Base-by-base conservation (phyloP, 768 basidiomycete genomes). In the Leccinum longicurvipes region DNA sequence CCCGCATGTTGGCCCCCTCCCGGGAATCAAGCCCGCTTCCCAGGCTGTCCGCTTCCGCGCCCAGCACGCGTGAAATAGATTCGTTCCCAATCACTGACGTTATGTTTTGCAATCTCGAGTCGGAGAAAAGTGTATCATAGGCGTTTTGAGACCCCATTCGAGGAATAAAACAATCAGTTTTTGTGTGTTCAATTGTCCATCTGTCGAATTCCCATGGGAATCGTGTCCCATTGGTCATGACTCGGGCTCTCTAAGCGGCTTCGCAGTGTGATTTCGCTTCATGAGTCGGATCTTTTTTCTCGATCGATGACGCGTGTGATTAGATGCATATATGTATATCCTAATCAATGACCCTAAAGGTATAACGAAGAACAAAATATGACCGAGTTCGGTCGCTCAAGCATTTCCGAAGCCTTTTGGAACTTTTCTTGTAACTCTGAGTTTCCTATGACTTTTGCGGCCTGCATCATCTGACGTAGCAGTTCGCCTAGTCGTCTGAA, bases 371-470 rank as follows among this genome's bases (percentile, higher is more conserved):
- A 90, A 63, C 89, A 90, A 74, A 93, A 93, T 41, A 93, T 93
- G 58, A 98, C 93, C 1, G 92, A 94, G 69, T 94, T 95, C 1
- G 89, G 94, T 42, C 93, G 80, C 71, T 93, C 93, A 23, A 98
- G 84, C 89, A 95, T 87, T 73, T 94, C 93, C 0, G 90, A 86
- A 15, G 90, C 81, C 68, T 91, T 91, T 61, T 89, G 90, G 66
- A 99, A 98, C 72, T 94, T 97, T 64, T 94, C 86, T 73, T 94
- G 85, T 19, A 99, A 78, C 64, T 98, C 97, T 11, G 80, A 80
- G 71, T 98, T 98, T 11, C 97, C 97, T 60, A 98, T 98, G 19
- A 97, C 97, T 67, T 94, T 93, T 4, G 96, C 92, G 1, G 92
- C 94, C 64, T 89, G 85, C 14, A 86, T 84, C 97, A 99, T 99